A percentile compares a stretch with the other conserved stretches of the same genome.
These are phyloP conservation scores for Cutaneotrichosporon sp. DNA, from an alignment of 1,284 basidiomycete species.

Conservation along the genomic window DNA sequence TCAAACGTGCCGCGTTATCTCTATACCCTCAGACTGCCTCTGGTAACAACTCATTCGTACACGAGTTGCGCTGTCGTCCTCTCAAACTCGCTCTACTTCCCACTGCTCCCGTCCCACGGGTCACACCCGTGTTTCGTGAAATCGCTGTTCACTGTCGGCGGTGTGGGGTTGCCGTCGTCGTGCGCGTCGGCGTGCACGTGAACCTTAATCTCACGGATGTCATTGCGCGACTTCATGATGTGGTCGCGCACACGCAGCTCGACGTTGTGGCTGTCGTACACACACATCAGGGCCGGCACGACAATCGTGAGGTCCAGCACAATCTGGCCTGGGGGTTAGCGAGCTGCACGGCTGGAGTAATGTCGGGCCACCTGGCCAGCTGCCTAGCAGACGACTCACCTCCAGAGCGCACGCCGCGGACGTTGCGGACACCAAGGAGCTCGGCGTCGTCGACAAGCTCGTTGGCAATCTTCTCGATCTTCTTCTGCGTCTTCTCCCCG, in stretches of 20 bases:
- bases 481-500: constrained; percentile 55
- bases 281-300: constrained; percentile 60
- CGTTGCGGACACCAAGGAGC: constrained; percentile 58
- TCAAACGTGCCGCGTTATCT: too few relatives aligned
- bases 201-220: constrained; percentile 73
- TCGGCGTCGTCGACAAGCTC: constrained; percentile 53
- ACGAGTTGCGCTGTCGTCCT: too few relatives aligned
- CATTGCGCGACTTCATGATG: constrained; percentile 61
- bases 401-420: constrained; percentile 73
- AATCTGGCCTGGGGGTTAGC: constrained; percentile 34
- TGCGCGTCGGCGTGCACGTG: constrained; percentile 54
- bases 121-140: constrained; percentile 14
- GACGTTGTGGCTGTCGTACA: constrained; percentile 57
- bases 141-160: constrained; percentile 14
- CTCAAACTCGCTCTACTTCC: too few relatives aligned
- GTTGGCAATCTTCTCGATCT: constrained; percentile 56
- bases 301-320: constrained; percentile 55
- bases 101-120: not conserved
- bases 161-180: not conserved
- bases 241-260: constrained; percentile 61
- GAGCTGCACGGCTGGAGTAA: not conserved
- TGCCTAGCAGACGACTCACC: constrained; percentile 24
- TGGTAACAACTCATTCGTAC: too few relatives aligned
- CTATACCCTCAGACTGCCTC: too few relatives aligned
- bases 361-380: not conserved